phyloP scores from a whole-genome alignment of 2,329 filamentous ascomycete genomes.

The Daldinia sp. region DNA sequence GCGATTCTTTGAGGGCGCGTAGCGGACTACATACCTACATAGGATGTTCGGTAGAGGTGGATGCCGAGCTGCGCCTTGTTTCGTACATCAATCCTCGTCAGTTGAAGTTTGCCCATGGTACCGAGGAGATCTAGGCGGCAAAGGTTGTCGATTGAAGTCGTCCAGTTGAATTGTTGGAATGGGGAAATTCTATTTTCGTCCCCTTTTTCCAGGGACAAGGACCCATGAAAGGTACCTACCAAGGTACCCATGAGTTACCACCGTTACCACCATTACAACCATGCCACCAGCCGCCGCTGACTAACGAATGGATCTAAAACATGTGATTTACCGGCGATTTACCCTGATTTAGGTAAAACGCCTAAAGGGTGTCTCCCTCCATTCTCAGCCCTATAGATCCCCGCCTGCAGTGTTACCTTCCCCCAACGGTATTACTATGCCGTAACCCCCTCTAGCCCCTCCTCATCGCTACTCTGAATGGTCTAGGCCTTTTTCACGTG shows the following conservation, averaged over 20 bases:
- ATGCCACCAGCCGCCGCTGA: background rate
- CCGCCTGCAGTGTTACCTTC: background rate
- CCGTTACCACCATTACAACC: background rate
- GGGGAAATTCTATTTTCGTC: background rate
- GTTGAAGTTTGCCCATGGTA: slow-evolving; percentile 8
- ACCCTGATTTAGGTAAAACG: background rate
- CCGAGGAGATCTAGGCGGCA: slow-evolving; percentile 18
- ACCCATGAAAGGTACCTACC: background rate
- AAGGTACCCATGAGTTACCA: background rate
- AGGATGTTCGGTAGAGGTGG: slow-evolving; percentile 7
- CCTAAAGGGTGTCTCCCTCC: background rate
- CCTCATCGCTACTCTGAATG: background rate
- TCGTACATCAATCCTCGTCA: slow-evolving; percentile 8
- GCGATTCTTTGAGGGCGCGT: background rate
- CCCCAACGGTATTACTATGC: background rate
- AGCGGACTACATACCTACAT: slow-evolving; percentile 9
- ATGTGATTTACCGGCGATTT: background rate
- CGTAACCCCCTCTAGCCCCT: background rate
- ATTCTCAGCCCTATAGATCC: background rate
- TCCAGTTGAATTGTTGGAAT: background rate
- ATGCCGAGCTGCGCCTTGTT: background rate
- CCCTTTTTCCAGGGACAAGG: background rate
- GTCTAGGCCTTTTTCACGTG: slow-evolving; percentile 1
- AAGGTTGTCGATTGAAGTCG: background rate
- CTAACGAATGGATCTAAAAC: background rate